phyloP scores from a whole-genome alignment of 2,329 filamentous ascomycete species.

The Corniculantispora saksenae region DNA sequence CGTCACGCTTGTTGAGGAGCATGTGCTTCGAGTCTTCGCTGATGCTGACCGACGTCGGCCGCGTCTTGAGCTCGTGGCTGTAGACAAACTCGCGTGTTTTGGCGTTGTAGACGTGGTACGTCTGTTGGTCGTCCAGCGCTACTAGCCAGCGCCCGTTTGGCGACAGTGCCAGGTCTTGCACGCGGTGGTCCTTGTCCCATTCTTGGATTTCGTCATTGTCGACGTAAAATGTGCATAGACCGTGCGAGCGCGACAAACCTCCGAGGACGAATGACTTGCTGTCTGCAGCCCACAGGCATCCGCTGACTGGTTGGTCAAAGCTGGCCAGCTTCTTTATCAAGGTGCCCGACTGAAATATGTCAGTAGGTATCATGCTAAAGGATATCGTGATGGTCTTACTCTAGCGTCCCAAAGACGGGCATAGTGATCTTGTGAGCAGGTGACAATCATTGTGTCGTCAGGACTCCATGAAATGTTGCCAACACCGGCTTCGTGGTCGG shows the following conservation, averaged over 20 bases:
- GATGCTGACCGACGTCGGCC: slow-evolving; percentile 77
- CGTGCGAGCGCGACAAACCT: slow-evolving; percentile 66
- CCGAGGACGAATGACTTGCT: slow-evolving; percentile 77
- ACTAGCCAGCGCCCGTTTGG: slow-evolving; percentile 78
- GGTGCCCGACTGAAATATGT: slow-evolving; percentile 56
- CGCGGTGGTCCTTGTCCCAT: slow-evolving; percentile 71
- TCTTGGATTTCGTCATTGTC: slow-evolving; percentile 62
- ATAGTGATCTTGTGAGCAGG: slow-evolving; percentile 73
- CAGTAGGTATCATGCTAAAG: slow-evolving; percentile 21
- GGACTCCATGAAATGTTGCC: slow-evolving; percentile 89
- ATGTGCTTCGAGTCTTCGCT: slow-evolving; percentile 79
- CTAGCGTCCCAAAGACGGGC: slow-evolving; percentile 75
- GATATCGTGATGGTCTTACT: slow-evolving; percentile 46
- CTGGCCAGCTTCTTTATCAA: slow-evolving; percentile 65
- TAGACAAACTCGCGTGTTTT: slow-evolving; percentile 72
- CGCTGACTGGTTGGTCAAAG: slow-evolving; percentile 82
- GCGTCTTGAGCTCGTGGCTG: slow-evolving; percentile 64
- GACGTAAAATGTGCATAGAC: slow-evolving; percentile 71
- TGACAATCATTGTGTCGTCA: slow-evolving; percentile 82
- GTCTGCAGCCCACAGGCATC: slow-evolving; percentile 85
- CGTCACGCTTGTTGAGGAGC: slow-evolving; percentile 78
- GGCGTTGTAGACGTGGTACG: slow-evolving; percentile 82
- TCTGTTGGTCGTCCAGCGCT: slow-evolving; percentile 69
- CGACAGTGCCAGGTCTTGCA: slow-evolving; percentile 84
- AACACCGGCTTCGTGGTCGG: slow-evolving; percentile 69